These are phyloP conservation scores for Tulasnella sp. DNA, from an alignment of 768 basidiomycete species.

Conservation along the genomic window DNA sequence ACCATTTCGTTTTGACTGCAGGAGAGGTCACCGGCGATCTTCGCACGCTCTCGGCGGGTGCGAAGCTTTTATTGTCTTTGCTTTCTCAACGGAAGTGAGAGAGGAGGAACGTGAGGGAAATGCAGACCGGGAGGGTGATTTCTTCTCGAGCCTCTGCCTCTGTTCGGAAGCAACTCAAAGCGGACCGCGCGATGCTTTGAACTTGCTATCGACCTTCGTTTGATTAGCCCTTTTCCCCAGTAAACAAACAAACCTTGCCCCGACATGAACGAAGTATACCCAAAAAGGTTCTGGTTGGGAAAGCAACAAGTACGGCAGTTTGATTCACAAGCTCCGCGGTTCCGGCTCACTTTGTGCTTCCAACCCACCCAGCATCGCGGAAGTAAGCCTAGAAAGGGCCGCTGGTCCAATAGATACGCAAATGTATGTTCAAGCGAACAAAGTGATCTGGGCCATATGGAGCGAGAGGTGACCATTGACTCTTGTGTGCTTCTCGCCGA, in stretches of 20 bases:
- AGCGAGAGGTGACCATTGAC: too few relatives aligned
- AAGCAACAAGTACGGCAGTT: neutral
- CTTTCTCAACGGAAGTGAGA: too few relatives aligned
- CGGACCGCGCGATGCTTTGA: neutral
- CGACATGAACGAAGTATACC: neutral
- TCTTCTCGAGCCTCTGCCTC: neutral
- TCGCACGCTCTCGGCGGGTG: neutral
- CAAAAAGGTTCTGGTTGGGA: neutral
- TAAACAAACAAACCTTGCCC: neutral
- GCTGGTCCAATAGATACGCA: neutral
- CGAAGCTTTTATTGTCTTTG: neutral
- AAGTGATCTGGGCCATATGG: neutral
- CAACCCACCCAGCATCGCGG: neutral
- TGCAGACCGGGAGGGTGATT: neutral
- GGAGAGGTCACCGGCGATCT: slow-evolving; percentile 1
- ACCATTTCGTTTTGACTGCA: neutral
- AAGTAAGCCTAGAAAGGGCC: neutral
- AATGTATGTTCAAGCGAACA: neutral
- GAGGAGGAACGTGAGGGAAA: neutral
- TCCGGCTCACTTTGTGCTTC: neutral
- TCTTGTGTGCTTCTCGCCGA: neutral
- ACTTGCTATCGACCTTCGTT: too few relatives aligned
- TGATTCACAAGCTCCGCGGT: neutral
- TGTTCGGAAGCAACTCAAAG: neutral
- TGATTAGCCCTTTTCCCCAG: neutral